Evolutionary conservation across 2,329 filamentous ascomycete genomes (phyloP), one percentile per base, ranked within the genome.

Genomic region (Xylariaceae sp.): DNA sequence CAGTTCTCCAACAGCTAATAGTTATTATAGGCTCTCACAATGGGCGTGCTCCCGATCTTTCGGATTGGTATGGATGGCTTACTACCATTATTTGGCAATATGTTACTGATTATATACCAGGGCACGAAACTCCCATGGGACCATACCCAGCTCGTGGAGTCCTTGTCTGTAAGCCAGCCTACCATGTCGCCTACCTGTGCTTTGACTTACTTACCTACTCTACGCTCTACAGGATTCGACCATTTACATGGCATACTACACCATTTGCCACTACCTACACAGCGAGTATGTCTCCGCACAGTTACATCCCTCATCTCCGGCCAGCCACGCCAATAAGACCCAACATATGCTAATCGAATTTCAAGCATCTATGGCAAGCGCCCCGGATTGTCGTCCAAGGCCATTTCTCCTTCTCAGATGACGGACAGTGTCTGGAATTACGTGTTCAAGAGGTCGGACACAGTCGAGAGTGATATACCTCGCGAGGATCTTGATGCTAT

Each of bases 81-180:
- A 13, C 21, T 14, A 9, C 11, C 18, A 11, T 26, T 4, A 13
- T 19, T 24, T 17, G 11, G 13, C 11, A 23, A 31, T n/a, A n/a
- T n/a, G n/a, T 12, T 38, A 16, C 33, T 45, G 34, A 45, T 36
- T n/a, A 14, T 24, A n/a, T 9, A 4, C 2, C 8, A 39, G 39
- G 92, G 92, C 32, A 92, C 90, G 4, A 92, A 88, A 67, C 78
- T 98, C 31, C 92, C 92, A 8, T 98, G 92, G 89, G 92, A 97
- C 55, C 76, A 78, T 38, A 76, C 84, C 50, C 92, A 94, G 70
- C 73, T 97, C 43, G 92, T 98, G 2, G 92, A 98, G 70, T 85
- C 80, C 69, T 72, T 97, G 65, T 88, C 81, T 54, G 43, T 42
- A 36, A 34, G 43, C 41, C 17, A 9, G 17, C 9, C 8, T 16